Evolutionary conservation across 2,329 filamentous ascomycete genomes (phyloP), one percentile per base, ranked within the genome.

Genomic region (Claviceps arundinis): DNA sequence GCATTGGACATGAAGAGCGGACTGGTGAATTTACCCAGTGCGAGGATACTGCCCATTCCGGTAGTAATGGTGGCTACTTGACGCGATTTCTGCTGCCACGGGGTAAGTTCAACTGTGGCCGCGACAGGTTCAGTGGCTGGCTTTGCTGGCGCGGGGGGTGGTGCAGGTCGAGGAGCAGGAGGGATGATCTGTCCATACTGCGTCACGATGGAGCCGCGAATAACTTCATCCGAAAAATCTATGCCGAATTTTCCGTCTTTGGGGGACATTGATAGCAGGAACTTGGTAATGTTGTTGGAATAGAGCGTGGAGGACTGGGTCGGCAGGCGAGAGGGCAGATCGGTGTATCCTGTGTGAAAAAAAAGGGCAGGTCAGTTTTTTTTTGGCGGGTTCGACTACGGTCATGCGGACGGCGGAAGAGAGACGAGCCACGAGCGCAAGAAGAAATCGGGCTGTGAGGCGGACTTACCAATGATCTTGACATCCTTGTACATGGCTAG

Each of bases 271-370:
- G 89, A 93, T 9, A 95, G 74, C 30, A 95, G 71, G 53, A 90
- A 85, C 64, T 95, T 95, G 58, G 84, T 89, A 60, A 95, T 90
- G 63, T 95, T 95, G 75, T 95, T 95, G 2, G 87, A 93, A 68
- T 95, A 95, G 19, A 95, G 71, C 0, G 87, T 94, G 0, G 89
- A 94, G 0, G 89, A 88, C 65, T 95, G 89, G 0, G 89, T 94
- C 0, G 89, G 88, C 2, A 95, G 75, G 46, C 89, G 80, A 37
- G 89, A 94, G 0, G 89, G 89, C 30, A 95, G 75, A 67, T 95
- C 89, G 44, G 89, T 94, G 65, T 94, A 95, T 37, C 85, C 79
- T 81, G 1, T 11, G 30, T 30, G 2, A 19, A 19, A 19, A 19
- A 3, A 22, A 47, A 7, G 37, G 37, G 37, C 14, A 49, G 11